These are phyloP conservation scores for Exutisphaerella laricina DNA, from an alignment of 2,329 filamentous ascomycete species.

Conservation along the genomic window DNA sequence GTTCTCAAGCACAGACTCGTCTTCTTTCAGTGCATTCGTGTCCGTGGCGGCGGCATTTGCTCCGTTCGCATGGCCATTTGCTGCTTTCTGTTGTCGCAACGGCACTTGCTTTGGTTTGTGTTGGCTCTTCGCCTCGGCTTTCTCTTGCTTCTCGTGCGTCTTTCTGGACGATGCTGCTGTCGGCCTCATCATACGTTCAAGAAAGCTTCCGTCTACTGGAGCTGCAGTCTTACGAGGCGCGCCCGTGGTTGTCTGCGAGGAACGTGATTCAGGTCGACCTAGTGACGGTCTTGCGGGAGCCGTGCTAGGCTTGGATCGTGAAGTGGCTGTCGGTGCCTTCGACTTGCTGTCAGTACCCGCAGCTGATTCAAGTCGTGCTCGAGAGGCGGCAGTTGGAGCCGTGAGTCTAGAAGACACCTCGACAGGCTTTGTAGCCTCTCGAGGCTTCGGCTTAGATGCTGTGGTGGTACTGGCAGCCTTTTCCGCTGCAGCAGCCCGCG, in stretches of 20 bases:
- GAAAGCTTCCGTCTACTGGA: constrained; percentile 62
- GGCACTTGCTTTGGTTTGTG: constrained; percentile 23
- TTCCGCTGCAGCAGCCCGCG: constrained; percentile 19
- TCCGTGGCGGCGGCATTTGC: no score
- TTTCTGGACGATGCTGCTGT: constrained; percentile 66
- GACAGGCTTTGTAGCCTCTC: constrained; percentile 61
- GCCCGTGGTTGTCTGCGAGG: constrained; percentile 35
- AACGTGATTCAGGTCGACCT: constrained; percentile 44
- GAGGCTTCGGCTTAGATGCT: constrained; percentile 6
- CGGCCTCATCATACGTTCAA: constrained; percentile 77
- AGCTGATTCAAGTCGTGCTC: constrained; percentile 61
- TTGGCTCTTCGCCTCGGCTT: constrained; percentile 42
- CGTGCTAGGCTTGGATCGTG: constrained; percentile 28
- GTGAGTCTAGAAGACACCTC: constrained; percentile 59
- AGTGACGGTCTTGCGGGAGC: constrained; percentile 34
- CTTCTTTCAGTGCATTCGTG: background rate
- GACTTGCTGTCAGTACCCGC: constrained; percentile 17
- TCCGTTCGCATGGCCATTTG: no score
- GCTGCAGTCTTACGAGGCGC: constrained; percentile 42
- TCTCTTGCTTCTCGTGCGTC: constrained; percentile 61
- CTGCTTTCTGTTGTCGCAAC: constrained; percentile 14
- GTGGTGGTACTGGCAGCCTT: constrained; percentile 15
- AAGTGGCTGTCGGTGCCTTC: constrained; percentile 27
- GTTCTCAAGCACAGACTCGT: background rate
- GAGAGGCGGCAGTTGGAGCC: constrained; percentile 64